Conservation (phyloP, 352 stramenopile genomes). For the Globisporangium abappressorium region DNA sequence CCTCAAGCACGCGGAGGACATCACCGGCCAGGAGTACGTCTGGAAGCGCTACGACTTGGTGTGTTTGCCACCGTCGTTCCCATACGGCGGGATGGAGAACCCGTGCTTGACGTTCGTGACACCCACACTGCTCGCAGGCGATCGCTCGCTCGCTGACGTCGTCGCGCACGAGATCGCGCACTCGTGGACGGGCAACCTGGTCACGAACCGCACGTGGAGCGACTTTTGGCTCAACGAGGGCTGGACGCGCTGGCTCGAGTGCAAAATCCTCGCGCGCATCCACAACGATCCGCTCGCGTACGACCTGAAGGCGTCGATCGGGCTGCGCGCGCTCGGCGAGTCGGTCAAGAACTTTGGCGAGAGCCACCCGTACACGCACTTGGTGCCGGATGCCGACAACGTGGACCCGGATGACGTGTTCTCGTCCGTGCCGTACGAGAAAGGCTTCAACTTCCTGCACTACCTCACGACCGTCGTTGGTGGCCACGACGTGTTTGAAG, state of each 20-base stretch:
- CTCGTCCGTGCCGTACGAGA: conserved; percentile 95
- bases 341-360: conserved; percentile 50
- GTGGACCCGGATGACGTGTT: conserved; percentile 97
- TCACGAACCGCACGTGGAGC: conserved; percentile 95
- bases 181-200: conserved; percentile 96
- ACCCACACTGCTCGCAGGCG: conserved; percentile 93
- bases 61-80: conserved; percentile 95
- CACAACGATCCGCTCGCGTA: conserved; percentile 36
- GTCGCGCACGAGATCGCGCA: conserved; percentile 98
- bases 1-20: conserved; percentile 88
- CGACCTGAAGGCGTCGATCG: conserved; percentile 58
- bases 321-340: conserved; percentile 38
- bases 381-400: conserved; percentile 85
- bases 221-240: conserved; percentile 99
- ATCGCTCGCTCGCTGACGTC: conserved; percentile 94
- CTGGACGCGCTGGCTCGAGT: conserved; percentile 97
- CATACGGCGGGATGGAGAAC: conserved; percentile 80
- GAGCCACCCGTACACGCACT: conserved; percentile 79
- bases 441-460: conserved; percentile 82
- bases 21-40: conserved; percentile 91
- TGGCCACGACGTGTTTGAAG: conserved; percentile 51
- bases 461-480: conserved; percentile 68
- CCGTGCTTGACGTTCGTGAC: conserved; percentile 95
- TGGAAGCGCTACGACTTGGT: conserved; percentile 98
- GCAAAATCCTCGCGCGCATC: conserved; percentile 92